A percentile compares a stretch with the other conserved stretches of the same genome.
Conservation (phyloP, 768 basidiomycete genomes). For the Candolleomyces efflorescens region DNA sequence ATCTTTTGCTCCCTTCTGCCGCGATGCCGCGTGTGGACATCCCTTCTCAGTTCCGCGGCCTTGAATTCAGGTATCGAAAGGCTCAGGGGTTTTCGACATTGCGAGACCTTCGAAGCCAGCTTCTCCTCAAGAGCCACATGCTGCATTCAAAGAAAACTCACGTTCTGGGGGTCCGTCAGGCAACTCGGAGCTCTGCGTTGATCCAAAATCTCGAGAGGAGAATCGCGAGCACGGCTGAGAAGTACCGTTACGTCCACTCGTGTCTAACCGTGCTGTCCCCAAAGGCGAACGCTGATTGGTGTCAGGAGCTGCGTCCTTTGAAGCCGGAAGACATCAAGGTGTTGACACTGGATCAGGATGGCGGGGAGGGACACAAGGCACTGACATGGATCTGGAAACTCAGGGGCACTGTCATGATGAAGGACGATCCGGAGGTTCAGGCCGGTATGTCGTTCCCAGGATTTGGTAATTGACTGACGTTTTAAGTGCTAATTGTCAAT, state of each 20-base stretch:
- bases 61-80: slow-evolving; percentile 24
- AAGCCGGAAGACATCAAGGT: too few species aligned
- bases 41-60: slow-evolving; percentile 3
- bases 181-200: slow-evolving; percentile 17
- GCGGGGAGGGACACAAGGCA: too few species aligned
- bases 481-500: not conserved
- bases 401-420: too few species aligned
- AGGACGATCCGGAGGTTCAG: too few species aligned
- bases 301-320: too few species aligned
- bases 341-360: too few species aligned
- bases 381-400: too few species aligned
- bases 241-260: slow-evolving; percentile 11
- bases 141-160: slow-evolving; percentile 21
- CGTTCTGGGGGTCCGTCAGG: slow-evolving; percentile 18
- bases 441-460: too few species aligned
- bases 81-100: slow-evolving; percentile 26
- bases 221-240: slow-evolving; percentile 10
- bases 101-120: slow-evolving; percentile 21
- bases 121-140: slow-evolving; percentile 24
- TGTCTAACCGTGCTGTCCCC: slow-evolving; percentile 3
- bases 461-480: too few species aligned
- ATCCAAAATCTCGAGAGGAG: slow-evolving; percentile 13
- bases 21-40: not conserved
- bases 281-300: slow-evolving; percentile 1
- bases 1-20: slow-evolving; percentile 18